phyloP scores from a whole-genome alignment of 371 early-diverging fungal genomes.

The Mucor mucedo region DNA sequence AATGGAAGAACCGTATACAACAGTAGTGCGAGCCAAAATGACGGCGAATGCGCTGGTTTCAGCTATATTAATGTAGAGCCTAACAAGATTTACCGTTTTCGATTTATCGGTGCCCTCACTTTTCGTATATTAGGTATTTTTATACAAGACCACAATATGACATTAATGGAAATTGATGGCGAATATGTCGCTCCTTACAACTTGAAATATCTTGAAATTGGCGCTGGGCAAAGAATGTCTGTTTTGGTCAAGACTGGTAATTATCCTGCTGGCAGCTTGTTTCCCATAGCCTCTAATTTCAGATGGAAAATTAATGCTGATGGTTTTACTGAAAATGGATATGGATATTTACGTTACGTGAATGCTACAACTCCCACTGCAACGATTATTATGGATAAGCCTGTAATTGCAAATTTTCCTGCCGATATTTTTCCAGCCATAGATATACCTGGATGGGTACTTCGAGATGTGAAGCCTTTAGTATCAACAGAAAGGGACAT shows the following conservation, averaged over 20 bases:
- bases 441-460: slow-evolving; percentile 15
- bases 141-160: slow-evolving; percentile 37
- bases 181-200: slow-evolving; percentile 34
- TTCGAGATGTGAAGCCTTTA: neutral
- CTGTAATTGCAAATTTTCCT: slow-evolving; percentile 5
- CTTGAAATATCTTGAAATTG: slow-evolving; percentile 35
- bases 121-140: slow-evolving; percentile 39
- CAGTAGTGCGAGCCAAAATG: neutral
- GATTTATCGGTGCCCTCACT: slow-evolving; percentile 40
- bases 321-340: slow-evolving; percentile 20
- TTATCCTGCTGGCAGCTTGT: slow-evolving; percentile 16
- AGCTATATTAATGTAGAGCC: slow-evolving; percentile 32
- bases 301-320: neutral
- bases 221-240: slow-evolving; percentile 46
- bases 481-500: neutral
- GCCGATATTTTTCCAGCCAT: neutral
- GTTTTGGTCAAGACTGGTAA: slow-evolving; percentile 35
- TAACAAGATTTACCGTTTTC: slow-evolving; percentile 37
- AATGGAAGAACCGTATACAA: slow-evolving; percentile 38
- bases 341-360: slow-evolving; percentile 22
- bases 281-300: slow-evolving; percentile 29
- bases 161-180: slow-evolving; percentile 47
- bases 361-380: neutral
- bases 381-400: neutral
- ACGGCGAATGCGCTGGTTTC: slow-evolving; percentile 32